Evolutionary conservation across 23 red algal species (phyloP).

Genomic region (Agarophyton chilense): DNA sequence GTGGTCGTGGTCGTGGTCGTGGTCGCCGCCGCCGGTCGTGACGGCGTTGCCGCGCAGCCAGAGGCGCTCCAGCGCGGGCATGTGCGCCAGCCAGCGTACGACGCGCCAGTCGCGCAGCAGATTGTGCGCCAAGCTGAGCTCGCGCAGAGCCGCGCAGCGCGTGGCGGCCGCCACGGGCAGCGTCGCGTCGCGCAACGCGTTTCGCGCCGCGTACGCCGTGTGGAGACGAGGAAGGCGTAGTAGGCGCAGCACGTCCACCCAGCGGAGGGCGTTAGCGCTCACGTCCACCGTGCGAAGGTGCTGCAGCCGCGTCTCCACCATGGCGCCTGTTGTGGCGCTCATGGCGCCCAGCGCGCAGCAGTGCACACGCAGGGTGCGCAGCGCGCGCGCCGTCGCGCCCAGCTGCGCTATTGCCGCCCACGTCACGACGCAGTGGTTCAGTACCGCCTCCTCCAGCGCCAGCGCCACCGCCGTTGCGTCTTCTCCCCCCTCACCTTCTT

Average conservation of each 20-base stretch:
- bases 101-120: constrained; percentile 30
- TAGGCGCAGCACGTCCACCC: constrained; percentile 39
- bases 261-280: constrained; percentile 6
- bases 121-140: constrained; percentile 46
- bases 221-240: neutral
- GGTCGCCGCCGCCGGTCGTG: neutral
- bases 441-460: neutral
- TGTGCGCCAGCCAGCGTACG: neutral
- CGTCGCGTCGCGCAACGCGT: constrained; percentile 28
- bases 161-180: neutral
- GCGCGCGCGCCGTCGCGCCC: neutral
- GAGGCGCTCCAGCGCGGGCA: neutral
- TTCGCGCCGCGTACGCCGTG: constrained; percentile 31
- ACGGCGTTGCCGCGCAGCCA: constrained; percentile 37
- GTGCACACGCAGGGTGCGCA: constrained; percentile 37
- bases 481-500: neutral
- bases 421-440: constrained; percentile 36
- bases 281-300: constrained; percentile 24
- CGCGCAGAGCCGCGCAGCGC: constrained; percentile 1
- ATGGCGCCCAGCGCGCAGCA: constrained; percentile 14
- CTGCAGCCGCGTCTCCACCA: neutral
- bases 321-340: neutral
- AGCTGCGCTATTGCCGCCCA: constrained; percentile 5
- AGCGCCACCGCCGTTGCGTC: neutral
- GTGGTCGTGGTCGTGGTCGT: neutral